A percentile compares a stretch with the other conserved stretches of the same genome.
Evolutionary conservation across 345 rosid genomes (phyloP).

Genomic region (Eucalyptus camaldulensis): DNA sequence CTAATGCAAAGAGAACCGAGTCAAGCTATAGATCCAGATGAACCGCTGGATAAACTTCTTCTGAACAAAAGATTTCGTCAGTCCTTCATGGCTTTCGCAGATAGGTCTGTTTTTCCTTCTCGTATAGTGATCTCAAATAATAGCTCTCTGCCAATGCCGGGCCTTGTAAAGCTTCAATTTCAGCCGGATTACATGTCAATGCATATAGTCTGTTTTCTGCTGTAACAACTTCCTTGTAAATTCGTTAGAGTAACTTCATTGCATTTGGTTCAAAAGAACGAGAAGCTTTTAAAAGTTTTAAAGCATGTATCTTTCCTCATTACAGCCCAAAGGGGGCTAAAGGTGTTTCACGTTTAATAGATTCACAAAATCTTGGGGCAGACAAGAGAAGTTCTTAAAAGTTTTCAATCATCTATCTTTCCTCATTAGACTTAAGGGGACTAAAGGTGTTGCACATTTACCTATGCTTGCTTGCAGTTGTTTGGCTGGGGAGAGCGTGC

Average conservation of each 20-base stretch:
- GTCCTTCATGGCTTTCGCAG: slow-evolving; percentile 87
- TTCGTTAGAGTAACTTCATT: background rate
- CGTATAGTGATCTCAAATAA: background rate
- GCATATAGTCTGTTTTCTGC: background rate
- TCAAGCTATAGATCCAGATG: slow-evolving; percentile 36
- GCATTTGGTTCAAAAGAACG: background rate
- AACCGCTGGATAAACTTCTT: slow-evolving; percentile 87
- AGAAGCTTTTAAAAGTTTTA: background rate
- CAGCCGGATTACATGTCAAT: background rate
- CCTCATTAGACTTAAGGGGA: background rate
- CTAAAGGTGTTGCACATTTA: background rate
- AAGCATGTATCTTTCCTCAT: background rate
- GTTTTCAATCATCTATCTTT: background rate
- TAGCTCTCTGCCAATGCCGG: background rate
- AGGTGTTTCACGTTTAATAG: background rate
- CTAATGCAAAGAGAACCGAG: slow-evolving; percentile 37
- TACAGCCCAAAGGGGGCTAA: background rate
- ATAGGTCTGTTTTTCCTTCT: slow-evolving; percentile 37
- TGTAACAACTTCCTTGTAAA: background rate
- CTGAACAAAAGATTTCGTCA: slow-evolving; percentile 55
- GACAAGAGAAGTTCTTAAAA: background rate
- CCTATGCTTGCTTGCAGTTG: slow-evolving; percentile 33
- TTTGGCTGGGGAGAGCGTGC: slow-evolving; percentile 84
- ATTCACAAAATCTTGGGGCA: background rate
- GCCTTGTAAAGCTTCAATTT: background rate